phyloP scores from a whole-genome alignment of 495 filamentous ascomycete genomes.

The Viridothelium virens region DNA sequence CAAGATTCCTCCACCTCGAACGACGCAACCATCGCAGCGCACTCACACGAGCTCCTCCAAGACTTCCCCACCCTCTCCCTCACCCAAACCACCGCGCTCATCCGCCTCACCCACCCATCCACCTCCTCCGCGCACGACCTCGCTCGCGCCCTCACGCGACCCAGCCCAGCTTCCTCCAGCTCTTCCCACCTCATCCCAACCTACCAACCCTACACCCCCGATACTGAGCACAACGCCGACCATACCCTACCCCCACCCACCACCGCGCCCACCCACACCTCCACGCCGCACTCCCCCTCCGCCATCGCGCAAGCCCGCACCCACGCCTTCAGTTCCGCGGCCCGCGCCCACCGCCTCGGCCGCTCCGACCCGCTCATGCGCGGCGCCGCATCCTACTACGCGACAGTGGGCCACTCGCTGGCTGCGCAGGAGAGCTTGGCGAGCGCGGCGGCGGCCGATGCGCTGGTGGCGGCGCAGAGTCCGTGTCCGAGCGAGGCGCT shows the following conservation, averaged over 20 bases:
- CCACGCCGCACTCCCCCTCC: constrained; percentile 31
- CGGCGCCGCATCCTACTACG: constrained; percentile 60
- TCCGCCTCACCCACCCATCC: constrained; percentile 49
- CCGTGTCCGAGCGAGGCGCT: constrained; percentile 41
- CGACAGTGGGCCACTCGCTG: constrained; percentile 48
- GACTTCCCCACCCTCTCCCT: constrained; percentile 47
- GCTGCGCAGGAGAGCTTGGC: constrained; percentile 38
- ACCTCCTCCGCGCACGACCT: constrained; percentile 52
- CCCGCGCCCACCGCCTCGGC: constrained; percentile 52
- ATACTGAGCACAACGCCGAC: constrained; percentile 20
- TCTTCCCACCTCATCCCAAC: constrained; percentile 36
- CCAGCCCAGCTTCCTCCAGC: constrained; percentile 17
- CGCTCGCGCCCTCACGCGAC: constrained; percentile 42
- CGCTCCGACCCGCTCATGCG: constrained; percentile 60
- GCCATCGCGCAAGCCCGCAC: constrained; percentile 40
- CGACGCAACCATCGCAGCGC: constrained; percentile 17
- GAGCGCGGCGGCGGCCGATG: constrained; percentile 28
- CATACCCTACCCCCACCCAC: constrained; percentile 6
- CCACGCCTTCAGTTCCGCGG: constrained; percentile 52
- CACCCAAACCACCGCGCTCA: constrained; percentile 42
- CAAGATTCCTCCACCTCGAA: constrained; percentile 27
- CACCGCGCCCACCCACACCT: constrained; percentile 38
- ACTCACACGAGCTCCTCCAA: constrained; percentile 44
- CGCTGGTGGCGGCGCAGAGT: constrained; percentile 52
- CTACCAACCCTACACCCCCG: constrained; percentile 29